Percentiles rank a stretch among this genome's conserved stretches.
phyloP scores from a whole-genome alignment of 495 filamentous ascomycete genomes.

The Xanthoparmelia taractica region DNA sequence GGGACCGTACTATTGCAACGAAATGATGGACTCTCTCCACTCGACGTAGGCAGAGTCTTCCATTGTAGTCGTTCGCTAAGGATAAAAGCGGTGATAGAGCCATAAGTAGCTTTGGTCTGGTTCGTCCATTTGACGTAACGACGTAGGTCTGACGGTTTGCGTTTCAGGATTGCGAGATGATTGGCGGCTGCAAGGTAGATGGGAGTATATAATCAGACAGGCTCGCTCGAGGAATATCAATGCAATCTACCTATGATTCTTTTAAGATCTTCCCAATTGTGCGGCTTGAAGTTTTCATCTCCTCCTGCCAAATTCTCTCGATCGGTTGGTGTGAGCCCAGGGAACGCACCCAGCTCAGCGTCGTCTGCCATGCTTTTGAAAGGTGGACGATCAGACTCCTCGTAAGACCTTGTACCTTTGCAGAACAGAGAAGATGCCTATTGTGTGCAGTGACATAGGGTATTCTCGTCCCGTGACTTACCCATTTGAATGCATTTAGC shows the following conservation, averaged over 20 bases:
- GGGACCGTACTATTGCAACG: slow-evolving; percentile 39
- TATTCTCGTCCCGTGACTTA: not conserved
- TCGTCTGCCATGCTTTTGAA: not conserved
- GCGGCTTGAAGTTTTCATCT: slow-evolving; percentile 51
- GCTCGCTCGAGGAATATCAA: not conserved
- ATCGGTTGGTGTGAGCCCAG: slow-evolving; percentile 49
- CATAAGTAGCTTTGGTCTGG: slow-evolving; percentile 62
- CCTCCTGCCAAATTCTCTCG: slow-evolving; percentile 47
- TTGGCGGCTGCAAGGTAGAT: slow-evolving; percentile 46
- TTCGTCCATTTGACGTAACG: slow-evolving; percentile 77
- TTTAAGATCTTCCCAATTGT: slow-evolving; percentile 52
- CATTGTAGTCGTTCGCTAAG: slow-evolving; percentile 66
- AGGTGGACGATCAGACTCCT: not conserved
- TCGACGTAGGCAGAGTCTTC: slow-evolving; percentile 29
- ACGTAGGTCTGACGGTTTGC: slow-evolving; percentile 73
- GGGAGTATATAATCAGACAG: not conserved
- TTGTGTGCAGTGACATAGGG: not conserved
- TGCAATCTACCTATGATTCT: slow-evolving; percentile 45
- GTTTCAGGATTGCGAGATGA: slow-evolving; percentile 65
- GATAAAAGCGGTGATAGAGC: slow-evolving; percentile 69
- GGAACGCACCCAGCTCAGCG: not conserved
- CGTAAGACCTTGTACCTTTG: too few relatives aligned
- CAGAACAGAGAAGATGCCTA: not conserved
- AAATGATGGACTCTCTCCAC: slow-evolving; percentile 26
- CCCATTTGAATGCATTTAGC: not conserved